Evolutionary conservation across 2,329 filamentous ascomycete species (phyloP).

Genomic region (Fusarium tricinctum): DNA sequence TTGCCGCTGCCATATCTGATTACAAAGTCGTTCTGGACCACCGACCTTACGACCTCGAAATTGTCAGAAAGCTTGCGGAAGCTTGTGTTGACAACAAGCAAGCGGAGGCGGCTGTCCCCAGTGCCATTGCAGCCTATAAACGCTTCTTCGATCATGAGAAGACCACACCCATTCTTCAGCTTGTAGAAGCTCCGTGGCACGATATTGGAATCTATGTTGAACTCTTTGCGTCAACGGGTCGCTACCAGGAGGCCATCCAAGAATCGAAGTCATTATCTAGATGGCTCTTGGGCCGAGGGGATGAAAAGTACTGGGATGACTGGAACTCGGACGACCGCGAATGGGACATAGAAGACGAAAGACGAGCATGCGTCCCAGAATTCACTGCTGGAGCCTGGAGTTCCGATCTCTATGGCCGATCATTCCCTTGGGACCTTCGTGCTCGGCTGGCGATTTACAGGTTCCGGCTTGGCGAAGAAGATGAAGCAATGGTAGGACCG

Average conservation of each 20-base stretch:
- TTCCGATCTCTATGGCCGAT: slow-evolving; percentile 74
- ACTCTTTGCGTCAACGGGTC: slow-evolving; percentile 75
- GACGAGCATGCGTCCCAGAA: slow-evolving; percentile 72
- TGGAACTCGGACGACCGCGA: slow-evolving; percentile 83
- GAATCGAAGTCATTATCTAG: slow-evolving; percentile 80
- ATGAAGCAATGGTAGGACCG: slow-evolving; percentile 79
- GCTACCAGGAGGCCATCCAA: slow-evolving; percentile 75
- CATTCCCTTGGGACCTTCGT: slow-evolving; percentile 84
- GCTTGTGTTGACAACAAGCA: slow-evolving; percentile 67
- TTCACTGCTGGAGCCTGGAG: slow-evolving; percentile 71
- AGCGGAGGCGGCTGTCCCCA: slow-evolving; percentile 54
- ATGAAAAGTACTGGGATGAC: slow-evolving; percentile 83
- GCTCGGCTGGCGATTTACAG: slow-evolving; percentile 87
- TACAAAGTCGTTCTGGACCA: slow-evolving; percentile 69
- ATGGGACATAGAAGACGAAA: slow-evolving; percentile 82
- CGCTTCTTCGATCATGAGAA: slow-evolving; percentile 61
- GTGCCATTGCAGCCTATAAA: slow-evolving; percentile 65
- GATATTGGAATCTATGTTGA: slow-evolving; percentile 90
- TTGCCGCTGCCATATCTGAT: slow-evolving; percentile 67
- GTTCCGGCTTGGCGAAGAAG: slow-evolving; percentile 74
- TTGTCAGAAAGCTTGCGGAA: slow-evolving; percentile 69
- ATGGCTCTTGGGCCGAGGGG: slow-evolving; percentile 83
- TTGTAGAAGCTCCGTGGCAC: slow-evolving; percentile 74
- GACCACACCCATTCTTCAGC: slow-evolving; percentile 51
- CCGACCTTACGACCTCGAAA: slow-evolving; percentile 66